Evolutionary conservation across 2,329 filamentous ascomycete genomes (phyloP), one percentile per base, ranked within the genome.

Genomic region (Colletotrichum neosansevieriae): DNA sequence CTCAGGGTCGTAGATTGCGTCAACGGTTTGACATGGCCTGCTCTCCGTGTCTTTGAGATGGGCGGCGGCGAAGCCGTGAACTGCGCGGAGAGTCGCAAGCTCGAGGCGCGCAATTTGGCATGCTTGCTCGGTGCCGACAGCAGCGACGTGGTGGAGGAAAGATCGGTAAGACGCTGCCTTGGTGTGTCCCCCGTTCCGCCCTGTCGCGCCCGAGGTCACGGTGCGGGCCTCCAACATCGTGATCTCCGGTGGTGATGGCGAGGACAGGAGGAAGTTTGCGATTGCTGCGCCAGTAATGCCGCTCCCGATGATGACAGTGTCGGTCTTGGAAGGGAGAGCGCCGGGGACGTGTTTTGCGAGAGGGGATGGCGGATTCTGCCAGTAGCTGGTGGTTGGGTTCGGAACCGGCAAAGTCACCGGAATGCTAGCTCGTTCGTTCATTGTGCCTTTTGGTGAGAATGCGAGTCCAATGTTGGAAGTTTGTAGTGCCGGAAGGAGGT

Each of bases 231-330:
- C 86, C 7, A 87, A 75, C 12, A 87, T 80, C 2, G 84, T 78
- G 11, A 88, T 74, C 10, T 70, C 44, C 0, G 34, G 62, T 1
- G 54, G n/a, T 4, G 47, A 65, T 3, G 40, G 6, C 3, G 17
- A 2, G 10, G 59, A 62, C 4, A 76, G 67, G 13, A 73, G 61
- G 17, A 71, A 67, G 64, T 78, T 72, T 3, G 81, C 81, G 32
- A 82, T 74, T 29, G 79, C 78, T 5, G 80, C 81, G 11, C 81
- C 85, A 1, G 85, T 83, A 64, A 89, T 88, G 3, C 86, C 87
- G 45, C 85, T 87, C 32, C 86, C 86, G 71, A 88, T 82, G 57
- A 88, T 81, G 32, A 85, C 80, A 5, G 86, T 75, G 68, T 88
- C 85, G 4, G 80, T 81, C 2, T 76, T 72, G 2, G 72, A 50